Evolutionary conservation across 2,329 filamentous ascomycete genomes (phyloP).

Genomic region (Xylaria sp.): DNA sequence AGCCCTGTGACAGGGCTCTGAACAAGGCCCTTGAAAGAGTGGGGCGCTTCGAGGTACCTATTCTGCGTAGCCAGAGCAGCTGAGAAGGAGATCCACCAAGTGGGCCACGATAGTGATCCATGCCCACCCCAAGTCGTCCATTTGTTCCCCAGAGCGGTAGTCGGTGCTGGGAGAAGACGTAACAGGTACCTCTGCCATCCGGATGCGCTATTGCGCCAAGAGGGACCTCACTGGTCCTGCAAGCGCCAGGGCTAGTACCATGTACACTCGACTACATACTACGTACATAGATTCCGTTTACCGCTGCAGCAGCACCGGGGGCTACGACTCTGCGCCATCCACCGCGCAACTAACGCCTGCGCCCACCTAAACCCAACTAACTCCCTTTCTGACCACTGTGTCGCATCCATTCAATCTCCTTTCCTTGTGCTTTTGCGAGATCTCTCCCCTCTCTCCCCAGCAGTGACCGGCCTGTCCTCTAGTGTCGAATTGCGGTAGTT

Average conservation of each 20-base stretch:
- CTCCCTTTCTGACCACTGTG: constrained; percentile 24
- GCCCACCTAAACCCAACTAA: constrained; percentile 34
- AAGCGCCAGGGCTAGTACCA: constrained; percentile 29
- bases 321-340: constrained; percentile 17
- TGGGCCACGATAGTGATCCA: constrained; percentile 23
- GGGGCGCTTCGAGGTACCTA: constrained; percentile 29
- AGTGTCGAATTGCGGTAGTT: constrained; percentile 26
- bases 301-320: constrained; percentile 34
- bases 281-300: constrained; percentile 30
- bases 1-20: constrained; percentile 31
- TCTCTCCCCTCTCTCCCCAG: constrained; percentile 31
- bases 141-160: constrained; percentile 7
- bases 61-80: constrained; percentile 18
- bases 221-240: constrained; percentile 19
- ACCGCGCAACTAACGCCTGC: constrained; percentile 36
- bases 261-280: constrained; percentile 13
- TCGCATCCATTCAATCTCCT: constrained; percentile 35
- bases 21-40: constrained; percentile 14
- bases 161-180: constrained; percentile 4
- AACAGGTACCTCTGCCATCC: constrained; percentile 14
- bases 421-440: constrained; percentile 40
- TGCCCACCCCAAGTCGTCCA: constrained; percentile 14
- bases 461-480: constrained; percentile 26
- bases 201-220: constrained; percentile 29
- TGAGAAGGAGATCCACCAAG: constrained; percentile 24